phyloP scores from a whole-genome alignment of 2,329 filamentous ascomycete species.

The Colletotrichum gloeosporioides region DNA sequence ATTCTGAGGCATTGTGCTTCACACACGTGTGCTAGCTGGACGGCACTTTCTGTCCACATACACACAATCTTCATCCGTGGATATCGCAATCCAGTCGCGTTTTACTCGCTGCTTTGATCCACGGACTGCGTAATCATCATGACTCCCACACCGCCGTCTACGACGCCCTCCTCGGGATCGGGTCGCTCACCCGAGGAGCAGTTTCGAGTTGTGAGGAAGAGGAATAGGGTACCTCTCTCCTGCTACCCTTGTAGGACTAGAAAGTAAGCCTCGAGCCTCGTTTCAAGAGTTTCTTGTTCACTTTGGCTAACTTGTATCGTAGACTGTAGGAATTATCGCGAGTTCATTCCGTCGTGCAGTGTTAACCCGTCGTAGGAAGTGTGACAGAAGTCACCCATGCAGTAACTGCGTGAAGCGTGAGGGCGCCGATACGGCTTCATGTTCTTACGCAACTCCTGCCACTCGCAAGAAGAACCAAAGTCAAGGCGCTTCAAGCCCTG shows the following conservation, averaged over 20 bases:
- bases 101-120: neutral
- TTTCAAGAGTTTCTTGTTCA: slow-evolving; percentile 12
- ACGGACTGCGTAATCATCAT: slow-evolving; percentile 47
- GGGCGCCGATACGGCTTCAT: slow-evolving; percentile 79
- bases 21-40: neutral
- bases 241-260: slow-evolving; percentile 90
- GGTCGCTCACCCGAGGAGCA: slow-evolving; percentile 81
- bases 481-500: slow-evolving; percentile 68
- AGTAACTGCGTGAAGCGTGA: slow-evolving; percentile 95
- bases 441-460: slow-evolving; percentile 79
- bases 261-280: slow-evolving; percentile 67
- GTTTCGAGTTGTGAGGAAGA: slow-evolving; percentile 87
- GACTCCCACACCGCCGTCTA: slow-evolving; percentile 80
- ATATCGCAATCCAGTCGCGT: neutral
- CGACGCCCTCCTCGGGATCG: slow-evolving; percentile 75
- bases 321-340: slow-evolving; percentile 39
- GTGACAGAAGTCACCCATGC: slow-evolving; percentile 88
- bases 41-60: neutral
- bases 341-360: neutral
- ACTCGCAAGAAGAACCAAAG: slow-evolving; percentile 76
- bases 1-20: neutral
- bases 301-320: slow-evolving; percentile 26
- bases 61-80: neutral
- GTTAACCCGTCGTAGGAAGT: slow-evolving; percentile 70
- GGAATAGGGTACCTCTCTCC: slow-evolving; percentile 89